These are phyloP conservation scores for Leishmania guyanensis DNA, from an alignment of 208 protist species.

Conservation along the genomic window DNA sequence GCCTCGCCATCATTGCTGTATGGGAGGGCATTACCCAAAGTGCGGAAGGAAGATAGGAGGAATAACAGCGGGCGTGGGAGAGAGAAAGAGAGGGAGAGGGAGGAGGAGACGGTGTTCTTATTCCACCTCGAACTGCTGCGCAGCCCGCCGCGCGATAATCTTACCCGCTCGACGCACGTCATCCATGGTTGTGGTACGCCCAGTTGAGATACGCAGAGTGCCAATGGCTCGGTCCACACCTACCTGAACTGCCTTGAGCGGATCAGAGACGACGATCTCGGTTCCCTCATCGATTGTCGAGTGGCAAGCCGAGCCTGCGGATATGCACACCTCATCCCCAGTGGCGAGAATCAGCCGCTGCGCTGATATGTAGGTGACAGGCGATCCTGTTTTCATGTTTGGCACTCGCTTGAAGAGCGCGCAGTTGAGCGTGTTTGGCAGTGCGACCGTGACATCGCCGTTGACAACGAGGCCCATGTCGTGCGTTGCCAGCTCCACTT, in stretches of 20 bases:
- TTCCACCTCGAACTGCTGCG: slow-evolving; percentile 81
- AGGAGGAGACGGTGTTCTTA: background rate
- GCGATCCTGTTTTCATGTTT: slow-evolving; percentile 28
- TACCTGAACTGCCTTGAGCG: slow-evolving; percentile 70
- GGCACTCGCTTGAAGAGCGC: slow-evolving; percentile 61
- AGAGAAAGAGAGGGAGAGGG: background rate
- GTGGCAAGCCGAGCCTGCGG: slow-evolving; percentile 87
- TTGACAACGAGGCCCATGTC: slow-evolving; percentile 79
- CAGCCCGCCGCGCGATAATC: slow-evolving; percentile 70
- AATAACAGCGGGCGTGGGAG: background rate
- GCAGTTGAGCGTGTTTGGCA: slow-evolving; percentile 90
- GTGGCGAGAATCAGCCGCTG: slow-evolving; percentile 61
- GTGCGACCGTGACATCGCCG: slow-evolving; percentile 43
- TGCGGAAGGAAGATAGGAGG: no score
- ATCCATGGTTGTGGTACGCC: slow-evolving; percentile 60
- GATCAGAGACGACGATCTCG: slow-evolving; percentile 59
- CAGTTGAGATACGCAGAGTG: slow-evolving; percentile 80
- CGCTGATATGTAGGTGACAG: slow-evolving; percentile 74
- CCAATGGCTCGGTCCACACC: slow-evolving; percentile 62
- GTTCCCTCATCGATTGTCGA: slow-evolving; percentile 46
- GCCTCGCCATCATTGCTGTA: background rate
- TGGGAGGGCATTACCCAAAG: background rate
- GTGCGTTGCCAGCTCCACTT: slow-evolving; percentile 49
- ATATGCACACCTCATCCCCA: slow-evolving; percentile 81
- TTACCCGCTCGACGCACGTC: slow-evolving; percentile 69